Base-by-base conservation (phyloP, 2,329 filamentous ascomycete species). In the Pseudogymnoascus sp. region DNA sequence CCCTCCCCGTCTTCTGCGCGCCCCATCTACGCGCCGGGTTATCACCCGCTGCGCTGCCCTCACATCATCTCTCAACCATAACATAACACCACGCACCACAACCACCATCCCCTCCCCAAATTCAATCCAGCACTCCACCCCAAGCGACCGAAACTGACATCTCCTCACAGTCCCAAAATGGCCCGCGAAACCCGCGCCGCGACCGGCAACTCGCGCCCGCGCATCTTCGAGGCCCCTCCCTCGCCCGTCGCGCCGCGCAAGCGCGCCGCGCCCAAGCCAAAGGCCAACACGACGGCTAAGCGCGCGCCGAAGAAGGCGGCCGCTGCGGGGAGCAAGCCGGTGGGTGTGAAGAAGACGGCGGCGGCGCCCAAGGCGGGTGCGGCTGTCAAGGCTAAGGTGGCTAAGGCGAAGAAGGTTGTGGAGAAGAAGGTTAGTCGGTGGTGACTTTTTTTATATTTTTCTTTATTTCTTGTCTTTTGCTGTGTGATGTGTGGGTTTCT, bases 141-240 rank as follows among this genome's bases (percentile, higher is more conserved):
- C 5, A 12, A 25, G 2, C 39, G 25, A 12, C 39, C 1, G 13
- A 58, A 35, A 18, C 52, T 58, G 10, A 58, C 27, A 35, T 18
- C 33, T 13, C 18, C 0, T n/a, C 18, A 9, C n/a, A 36, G 33
- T n/a, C 2, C n/a, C 33, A 58, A 55, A 37, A 62, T 62, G 61
- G 37, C 61, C 31, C 55, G 61, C 55, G 61, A 62, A 59, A 62
- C 61, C 35, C 58, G 61, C 29, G 61, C 61, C 31, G 61, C 61
- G 8, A 62, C 61, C 5, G 61, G 61, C 55, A 62, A 62, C 61
- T 42, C 35, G 21, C 59, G 42, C 25, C 61, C 61, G 15, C 55
- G 61, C 31, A 39, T 63, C 59, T 61, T 63, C 58, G 25, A 37
- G 40, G 45, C 31, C 4, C 29, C 31, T 8, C 27, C 27, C 35